Base-by-base conservation (phyloP, 2,329 filamentous ascomycete genomes). In the Reticulascus tulasneorum region DNA sequence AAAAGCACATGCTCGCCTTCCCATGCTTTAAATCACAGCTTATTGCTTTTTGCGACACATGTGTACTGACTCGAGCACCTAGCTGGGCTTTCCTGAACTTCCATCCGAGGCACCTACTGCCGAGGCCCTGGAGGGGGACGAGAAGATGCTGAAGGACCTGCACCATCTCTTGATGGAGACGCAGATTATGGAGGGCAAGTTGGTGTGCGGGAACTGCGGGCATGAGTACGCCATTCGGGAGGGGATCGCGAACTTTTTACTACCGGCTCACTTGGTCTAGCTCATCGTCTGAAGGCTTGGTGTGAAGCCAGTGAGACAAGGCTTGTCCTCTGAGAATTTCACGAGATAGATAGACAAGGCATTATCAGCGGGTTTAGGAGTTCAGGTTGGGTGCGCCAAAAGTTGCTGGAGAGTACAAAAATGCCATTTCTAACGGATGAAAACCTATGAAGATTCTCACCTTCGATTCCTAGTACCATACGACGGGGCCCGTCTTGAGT, bases 141-240 rank as follows among this genome's bases (percentile, higher is more conserved):
- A 85, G 39, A 79, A 84, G 62, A 77, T 80, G 48, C 65, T 91
- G 42, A 77, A 74, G 51, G 87, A 94, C 49, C 64, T 96, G 53
- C 90, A 97, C 60, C 75, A 77, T 16, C 61, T 96, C 36, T 69
- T 97, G 23, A 71, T 96, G 49, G 86, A 97, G 73, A 98, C 93
- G 41, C 84, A 89, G 53, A 86, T 98, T 41, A 75, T 79, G 23
- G 86, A 91, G 63, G 93, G 93, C 4, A 91, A 86, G 63, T 72
- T 98, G 47, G 85, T 90, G 6, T 98, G 93, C 60, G 89, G 79
- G 30, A 86, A 85, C 62, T 98, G 93, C 58, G 87, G 86, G 30
- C 91, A 97, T 58, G 87, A 94, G 68, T 98, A 97, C 63, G 81
- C 81, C 40, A 83, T 98, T 45, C 90, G 93, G 58, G 91, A 98